Evolutionary conservation across 2,329 filamentous ascomycete genomes (phyloP), one percentile per base, ranked within the genome.

Genomic region (Cladosporium sp.): DNA sequence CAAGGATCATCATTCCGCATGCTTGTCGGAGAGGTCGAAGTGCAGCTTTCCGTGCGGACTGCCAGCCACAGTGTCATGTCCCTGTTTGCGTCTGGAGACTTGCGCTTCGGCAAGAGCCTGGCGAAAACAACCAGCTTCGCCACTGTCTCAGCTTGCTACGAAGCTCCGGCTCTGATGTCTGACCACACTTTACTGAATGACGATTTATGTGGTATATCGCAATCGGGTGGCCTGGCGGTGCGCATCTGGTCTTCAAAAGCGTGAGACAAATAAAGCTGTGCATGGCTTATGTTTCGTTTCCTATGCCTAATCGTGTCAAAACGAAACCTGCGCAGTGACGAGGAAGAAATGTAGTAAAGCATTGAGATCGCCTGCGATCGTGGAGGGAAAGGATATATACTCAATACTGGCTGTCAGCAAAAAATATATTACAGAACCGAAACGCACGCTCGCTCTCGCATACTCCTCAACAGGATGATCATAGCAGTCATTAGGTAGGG

Each of bases 401-500:
- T 58, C 32, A 24, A 14, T 58, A 58, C 30, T 58, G 30, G 21
- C n/a, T 58, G 24, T 34, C 55, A 41, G 34, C 12, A 41, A 18
- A 10, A 30, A 11, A 4, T 36, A 41, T 58, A 8, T 14, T 41
- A 58, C 55, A 58, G 18, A 14, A 57, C 26, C 55, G 21, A 41
- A 58, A 58, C 10, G 14, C n/a, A 36, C 55, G 57, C 57, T 24
- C 24, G 26, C 36, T 38, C 24, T 26, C 11, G 38, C 38, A n/a
- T 47, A 18, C 7, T 59, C 11, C 15, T 24, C 18, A 59, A 44
- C 21, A 59, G 15, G 28, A 21, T n/a, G n/a, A 30, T 59, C 57
- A 24, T 59, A 28, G 41, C 24, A 59, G 57, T 59, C 57, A 41
- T 59, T 59, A 59, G 38, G 26, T 59, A 26, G 26, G 21, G 21